Percentiles rank a stretch among this genome's conserved stretches.
Evolutionary conservation across 495 filamentous ascomycete genomes (phyloP).

Genomic region (Xylaria curta): DNA sequence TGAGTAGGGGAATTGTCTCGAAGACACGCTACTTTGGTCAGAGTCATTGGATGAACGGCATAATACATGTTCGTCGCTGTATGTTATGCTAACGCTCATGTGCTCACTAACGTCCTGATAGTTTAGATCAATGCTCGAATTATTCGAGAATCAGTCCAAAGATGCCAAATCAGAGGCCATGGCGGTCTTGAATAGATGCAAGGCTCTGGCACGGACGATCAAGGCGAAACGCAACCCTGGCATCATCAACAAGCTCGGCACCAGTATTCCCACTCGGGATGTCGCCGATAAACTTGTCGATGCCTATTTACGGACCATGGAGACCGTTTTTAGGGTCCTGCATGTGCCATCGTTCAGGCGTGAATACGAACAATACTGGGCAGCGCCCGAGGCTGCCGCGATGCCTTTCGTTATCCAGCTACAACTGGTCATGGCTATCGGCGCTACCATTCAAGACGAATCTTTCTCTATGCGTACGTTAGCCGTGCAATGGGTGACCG

Average conservation of each 20-base stretch:
- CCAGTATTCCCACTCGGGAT: constrained; percentile 53
- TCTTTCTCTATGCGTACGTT: constrained; percentile 52
- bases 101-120: constrained; percentile 33
- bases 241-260: constrained; percentile 37
- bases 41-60: constrained; percentile 61
- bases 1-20: constrained; percentile 53
- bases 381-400: constrained; percentile 7
- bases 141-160: constrained; percentile 45
- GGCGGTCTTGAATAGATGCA: constrained; percentile 49
- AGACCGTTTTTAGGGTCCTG: constrained; percentile 61
- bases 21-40: constrained; percentile 62
- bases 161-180: constrained; percentile 41
- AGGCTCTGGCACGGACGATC: constrained; percentile 53
- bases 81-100: not conserved
- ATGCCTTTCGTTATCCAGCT: constrained; percentile 62
- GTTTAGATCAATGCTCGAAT: constrained; percentile 48
- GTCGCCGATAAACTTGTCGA: constrained; percentile 58
- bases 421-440: constrained; percentile 69
- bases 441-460: constrained; percentile 61
- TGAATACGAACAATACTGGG: constrained; percentile 57
- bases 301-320: constrained; percentile 57
- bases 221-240: constrained; percentile 54
- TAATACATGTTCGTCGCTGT: constrained; percentile 45
- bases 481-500: constrained; percentile 66
- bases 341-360: constrained; percentile 57